A percentile compares a stretch with the other conserved stretches of the same genome.
Evolutionary conservation across 805 yeast genomes (phyloP).

Genomic region (Barnettozyma sucrosica): DNA sequence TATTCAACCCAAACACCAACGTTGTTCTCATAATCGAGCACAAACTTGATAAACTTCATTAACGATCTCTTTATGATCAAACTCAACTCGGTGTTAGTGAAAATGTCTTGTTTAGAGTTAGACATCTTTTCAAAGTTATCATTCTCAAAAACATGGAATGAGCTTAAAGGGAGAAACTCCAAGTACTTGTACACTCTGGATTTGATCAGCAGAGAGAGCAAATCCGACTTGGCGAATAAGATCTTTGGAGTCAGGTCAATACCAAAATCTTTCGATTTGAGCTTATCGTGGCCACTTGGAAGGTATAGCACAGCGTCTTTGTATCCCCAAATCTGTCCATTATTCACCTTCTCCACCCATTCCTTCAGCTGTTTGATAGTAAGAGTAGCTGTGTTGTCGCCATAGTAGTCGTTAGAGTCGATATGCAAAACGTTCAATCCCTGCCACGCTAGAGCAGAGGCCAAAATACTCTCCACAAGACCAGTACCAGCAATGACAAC

Average conservation of each 20-base stretch:
- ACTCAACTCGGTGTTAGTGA: constrained; percentile 77
- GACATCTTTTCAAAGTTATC: constrained; percentile 84
- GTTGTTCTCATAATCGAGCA: constrained; percentile 60
- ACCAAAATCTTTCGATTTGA: constrained; percentile 65
- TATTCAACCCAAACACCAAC: constrained; percentile 52
- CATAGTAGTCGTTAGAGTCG: constrained; percentile 80
- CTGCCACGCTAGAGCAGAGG: constrained; percentile 96
- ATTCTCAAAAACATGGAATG: constrained; percentile 91
- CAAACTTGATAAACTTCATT: constrained; percentile 91
- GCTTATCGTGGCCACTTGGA: constrained; percentile 46
- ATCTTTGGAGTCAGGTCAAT: constrained; percentile 84
- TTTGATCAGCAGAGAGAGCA: constrained; percentile 69
- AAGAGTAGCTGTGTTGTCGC: constrained; percentile 81
- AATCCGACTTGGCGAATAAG: constrained; percentile 85
- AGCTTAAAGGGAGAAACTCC: constrained; percentile 84
- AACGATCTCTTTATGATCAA: constrained; percentile 72
- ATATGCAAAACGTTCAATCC: constrained; percentile 94
- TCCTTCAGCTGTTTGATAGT: constrained; percentile 78
- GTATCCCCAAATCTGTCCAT: constrained; percentile 32
- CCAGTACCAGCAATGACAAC: constrained; percentile 93
- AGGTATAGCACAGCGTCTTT: constrained; percentile 75
- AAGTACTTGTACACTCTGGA: constrained; percentile 86
- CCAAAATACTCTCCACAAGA: constrained; percentile 76
- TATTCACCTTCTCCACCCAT: constrained; percentile 75
- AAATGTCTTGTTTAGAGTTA: constrained; percentile 86